A percentile compares a stretch with the other conserved stretches of the same genome.
Conservation (phyloP, 2,329 filamentous ascomycete genomes). For the Fusarium metavorans region DNA sequence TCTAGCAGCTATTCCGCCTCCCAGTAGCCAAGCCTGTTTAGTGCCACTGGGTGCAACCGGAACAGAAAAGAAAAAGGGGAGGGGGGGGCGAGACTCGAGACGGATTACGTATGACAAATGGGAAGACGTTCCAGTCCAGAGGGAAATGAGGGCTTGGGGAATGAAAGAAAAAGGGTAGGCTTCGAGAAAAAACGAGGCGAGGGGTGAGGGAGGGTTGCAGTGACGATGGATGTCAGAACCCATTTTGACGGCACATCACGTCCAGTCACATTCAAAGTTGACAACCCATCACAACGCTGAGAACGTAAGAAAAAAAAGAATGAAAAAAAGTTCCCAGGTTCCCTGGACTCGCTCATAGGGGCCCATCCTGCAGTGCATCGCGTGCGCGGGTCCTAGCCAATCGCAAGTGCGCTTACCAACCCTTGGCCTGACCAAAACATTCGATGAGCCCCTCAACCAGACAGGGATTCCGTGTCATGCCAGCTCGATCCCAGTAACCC, state of each 20-base stretch:
- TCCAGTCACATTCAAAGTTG: background rate
- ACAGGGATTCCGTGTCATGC: conserved; percentile 18
- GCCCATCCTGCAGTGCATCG: conserved; percentile 27
- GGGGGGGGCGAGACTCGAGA: conserved; percentile 15
- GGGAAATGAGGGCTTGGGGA: background rate
- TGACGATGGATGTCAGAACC: background rate
- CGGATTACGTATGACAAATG: conserved; percentile 12
- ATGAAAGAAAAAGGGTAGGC: background rate
- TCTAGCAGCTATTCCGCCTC: conserved; percentile 16
- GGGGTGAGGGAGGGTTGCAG: background rate
- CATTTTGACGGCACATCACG: background rate
- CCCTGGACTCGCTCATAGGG: conserved; percentile 1
- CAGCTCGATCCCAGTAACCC: conserved; percentile 10
- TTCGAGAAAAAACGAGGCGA: background rate
- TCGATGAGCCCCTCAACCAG: conserved; percentile 25
- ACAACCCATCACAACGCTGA: background rate
- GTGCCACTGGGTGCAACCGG: conserved; percentile 23
- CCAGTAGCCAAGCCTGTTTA: conserved; percentile 21
- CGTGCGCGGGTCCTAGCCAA: conserved; percentile 27
- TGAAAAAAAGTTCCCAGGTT: conserved; percentile 8
- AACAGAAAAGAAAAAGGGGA: conserved; percentile 7
- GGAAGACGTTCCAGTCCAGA: background rate
- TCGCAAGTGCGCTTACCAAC: conserved; percentile 13
- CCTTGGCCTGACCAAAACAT: conserved; percentile 33
- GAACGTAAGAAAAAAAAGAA: background rate